Conservation (phyloP, 495 filamentous ascomycete genomes). For the Clohesyomyces aquaticus region DNA sequence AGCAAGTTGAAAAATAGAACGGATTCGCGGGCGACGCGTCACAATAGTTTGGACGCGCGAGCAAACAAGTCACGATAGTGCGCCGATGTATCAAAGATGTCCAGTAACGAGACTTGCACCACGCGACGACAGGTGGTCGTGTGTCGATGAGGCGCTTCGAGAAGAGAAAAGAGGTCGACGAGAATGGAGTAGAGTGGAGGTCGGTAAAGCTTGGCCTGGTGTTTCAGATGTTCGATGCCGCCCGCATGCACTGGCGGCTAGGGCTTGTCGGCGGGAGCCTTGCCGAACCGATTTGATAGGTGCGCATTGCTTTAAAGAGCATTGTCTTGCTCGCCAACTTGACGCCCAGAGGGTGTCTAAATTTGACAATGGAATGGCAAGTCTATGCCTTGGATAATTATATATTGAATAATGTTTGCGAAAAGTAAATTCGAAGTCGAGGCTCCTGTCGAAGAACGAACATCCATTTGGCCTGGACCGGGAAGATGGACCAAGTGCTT, state of each 20-base stretch:
- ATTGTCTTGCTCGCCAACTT: background rate
- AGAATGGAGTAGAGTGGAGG: slow-evolving; percentile 17
- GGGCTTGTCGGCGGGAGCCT: slow-evolving; percentile 3
- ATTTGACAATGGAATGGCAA: background rate
- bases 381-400: background rate
- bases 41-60: slow-evolving; percentile 21
- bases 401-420: background rate
- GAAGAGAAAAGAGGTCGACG: slow-evolving; percentile 14
- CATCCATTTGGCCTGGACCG: too few species aligned
- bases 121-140: slow-evolving; percentile 31
- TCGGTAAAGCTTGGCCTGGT: slow-evolving; percentile 13
- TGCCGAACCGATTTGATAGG: slow-evolving; percentile 18
- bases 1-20: background rate
- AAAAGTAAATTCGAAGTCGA: background rate
- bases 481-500: background rate
- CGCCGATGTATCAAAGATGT: slow-evolving; percentile 23
- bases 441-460: background rate
- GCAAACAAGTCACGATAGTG: slow-evolving; percentile 5
- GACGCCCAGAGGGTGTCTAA: background rate
- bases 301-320: slow-evolving; percentile 13
- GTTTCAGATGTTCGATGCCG: slow-evolving; percentile 19
- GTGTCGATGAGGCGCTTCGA: slow-evolving; percentile 28
- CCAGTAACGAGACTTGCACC: slow-evolving; percentile 13
- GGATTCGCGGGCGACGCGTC: slow-evolving; percentile 28
- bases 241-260: slow-evolving; percentile 19